Conservation (phyloP, 768 basidiomycete species). For the Pholiota microspora region DNA sequence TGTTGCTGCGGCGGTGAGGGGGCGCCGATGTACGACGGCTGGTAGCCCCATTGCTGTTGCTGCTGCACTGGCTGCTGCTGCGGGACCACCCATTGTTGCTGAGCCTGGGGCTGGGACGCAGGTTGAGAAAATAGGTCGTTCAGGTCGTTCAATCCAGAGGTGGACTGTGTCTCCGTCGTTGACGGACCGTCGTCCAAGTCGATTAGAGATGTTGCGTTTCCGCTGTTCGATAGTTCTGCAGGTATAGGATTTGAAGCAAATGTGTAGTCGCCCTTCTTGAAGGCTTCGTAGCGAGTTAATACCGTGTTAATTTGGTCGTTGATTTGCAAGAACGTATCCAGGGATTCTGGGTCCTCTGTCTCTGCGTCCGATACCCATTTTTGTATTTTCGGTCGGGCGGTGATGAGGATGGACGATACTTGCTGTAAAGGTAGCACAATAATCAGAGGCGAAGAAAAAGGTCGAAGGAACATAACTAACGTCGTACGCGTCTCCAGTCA, state of each 20-base stretch:
- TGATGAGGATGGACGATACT: slow-evolving; percentile 78
- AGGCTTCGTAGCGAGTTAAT: slow-evolving; percentile 86
- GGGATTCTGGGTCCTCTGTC: slow-evolving; percentile 82
- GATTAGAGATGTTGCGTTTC: slow-evolving; percentile 56
- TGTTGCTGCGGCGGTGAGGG: slow-evolving; percentile 9
- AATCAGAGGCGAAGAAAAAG: background rate
- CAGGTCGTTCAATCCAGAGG: slow-evolving; percentile 48
- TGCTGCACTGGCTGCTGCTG: slow-evolving; percentile 5
- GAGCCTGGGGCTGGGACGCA: slow-evolving; percentile 7
- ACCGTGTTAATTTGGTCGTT: slow-evolving; percentile 98
- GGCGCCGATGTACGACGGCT: slow-evolving; percentile 2
- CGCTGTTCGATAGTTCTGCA: slow-evolving; percentile 41
- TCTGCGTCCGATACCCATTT: slow-evolving; percentile 97
- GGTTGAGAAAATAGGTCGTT: slow-evolving; percentile 49
- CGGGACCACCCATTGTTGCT: slow-evolving; percentile 10
- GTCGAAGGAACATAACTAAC: slow-evolving; percentile 44
- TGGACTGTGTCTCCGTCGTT: slow-evolving; percentile 23
- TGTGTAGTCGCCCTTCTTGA: slow-evolving; percentile 86
- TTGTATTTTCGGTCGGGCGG: slow-evolving; percentile 91
- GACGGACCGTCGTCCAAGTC: slow-evolving; percentile 64
- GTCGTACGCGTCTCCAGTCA: slow-evolving; percentile 90
- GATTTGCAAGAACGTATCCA: slow-evolving; percentile 92
- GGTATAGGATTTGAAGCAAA: slow-evolving; percentile 70
- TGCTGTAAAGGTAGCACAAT: slow-evolving; percentile 68
- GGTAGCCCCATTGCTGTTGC: slow-evolving; percentile 9